phyloP scores from a whole-genome alignment of 768 basidiomycete genomes.

The Rhizopogon sp. region DNA sequence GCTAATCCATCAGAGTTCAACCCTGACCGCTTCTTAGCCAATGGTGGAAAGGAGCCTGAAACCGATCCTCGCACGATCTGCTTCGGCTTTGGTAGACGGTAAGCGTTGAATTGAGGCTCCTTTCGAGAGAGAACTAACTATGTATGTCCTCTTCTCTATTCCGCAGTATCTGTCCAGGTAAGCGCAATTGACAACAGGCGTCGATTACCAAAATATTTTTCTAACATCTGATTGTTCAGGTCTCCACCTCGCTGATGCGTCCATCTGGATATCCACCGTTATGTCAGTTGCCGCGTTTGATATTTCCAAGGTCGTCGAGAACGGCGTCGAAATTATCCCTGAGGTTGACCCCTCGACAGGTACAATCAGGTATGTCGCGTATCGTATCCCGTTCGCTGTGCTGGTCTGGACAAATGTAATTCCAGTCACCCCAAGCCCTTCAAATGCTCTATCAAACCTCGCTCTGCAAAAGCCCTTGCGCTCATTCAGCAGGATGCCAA shows the following conservation, averaged over 20 bases:
- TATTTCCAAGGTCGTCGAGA: slow-evolving; percentile 38
- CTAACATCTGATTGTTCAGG: slow-evolving; percentile 28
- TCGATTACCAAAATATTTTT: slow-evolving; percentile 9
- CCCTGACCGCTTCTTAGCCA: slow-evolving; percentile 54
- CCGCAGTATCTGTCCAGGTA: slow-evolving; percentile 25
- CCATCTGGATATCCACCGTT: slow-evolving; percentile 39
- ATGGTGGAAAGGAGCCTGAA: slow-evolving; percentile 33
- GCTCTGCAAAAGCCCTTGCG: slow-evolving; percentile 50
- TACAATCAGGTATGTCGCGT: slow-evolving; percentile 52
- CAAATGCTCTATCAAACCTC: slow-evolving; percentile 53
- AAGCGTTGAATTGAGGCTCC: slow-evolving; percentile 15
- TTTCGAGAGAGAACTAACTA: slow-evolving; percentile 4
- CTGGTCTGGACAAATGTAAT: not conserved
- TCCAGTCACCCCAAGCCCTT: slow-evolving; percentile 58
- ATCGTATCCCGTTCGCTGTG: not conserved
- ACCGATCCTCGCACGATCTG: slow-evolving; percentile 54
- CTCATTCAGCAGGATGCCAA: slow-evolving; percentile 44
- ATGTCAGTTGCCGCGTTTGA: slow-evolving; percentile 45
- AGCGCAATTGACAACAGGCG: not conserved
- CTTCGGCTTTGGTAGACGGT: slow-evolving; percentile 69
- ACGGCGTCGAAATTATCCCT: slow-evolving; percentile 46
- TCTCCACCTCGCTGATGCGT: slow-evolving; percentile 46
- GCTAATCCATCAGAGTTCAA: slow-evolving; percentile 49
- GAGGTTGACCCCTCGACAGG: slow-evolving; percentile 54
- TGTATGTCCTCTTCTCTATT: not conserved